Percentiles rank a stretch among this genome's conserved stretches.
These are phyloP conservation scores for Salix brachista DNA, from an alignment of 345 rosid species.

Conservation along the genomic window DNA sequence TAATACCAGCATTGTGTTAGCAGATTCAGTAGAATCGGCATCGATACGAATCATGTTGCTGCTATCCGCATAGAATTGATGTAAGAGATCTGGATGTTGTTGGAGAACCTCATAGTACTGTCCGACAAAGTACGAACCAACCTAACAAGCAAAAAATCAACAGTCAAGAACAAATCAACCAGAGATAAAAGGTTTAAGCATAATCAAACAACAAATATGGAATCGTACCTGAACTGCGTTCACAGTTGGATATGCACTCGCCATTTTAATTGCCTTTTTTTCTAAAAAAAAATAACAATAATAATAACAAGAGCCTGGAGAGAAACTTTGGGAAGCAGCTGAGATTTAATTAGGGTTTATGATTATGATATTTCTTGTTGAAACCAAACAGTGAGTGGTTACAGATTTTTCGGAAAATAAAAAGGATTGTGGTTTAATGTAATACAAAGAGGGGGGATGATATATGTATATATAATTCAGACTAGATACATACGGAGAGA, in stretches of 20 bases:
- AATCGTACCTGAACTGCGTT: constrained; percentile 48
- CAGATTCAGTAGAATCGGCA: constrained; percentile 64
- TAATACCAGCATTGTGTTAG: constrained; percentile 67
- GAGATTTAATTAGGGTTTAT: constrained; percentile 13
- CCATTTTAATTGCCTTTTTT: constrained; percentile 31
- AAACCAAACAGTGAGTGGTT: too few species aligned
- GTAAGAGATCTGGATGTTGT: constrained; percentile 79
- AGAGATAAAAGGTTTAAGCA: too few species aligned
- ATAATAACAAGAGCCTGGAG: too few species aligned
- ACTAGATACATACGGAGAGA: too few species aligned
- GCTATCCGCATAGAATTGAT: constrained; percentile 73
- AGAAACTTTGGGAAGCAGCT: background rate
- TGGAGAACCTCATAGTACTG: constrained; percentile 86
- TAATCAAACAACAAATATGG: background rate
- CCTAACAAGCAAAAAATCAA: constrained; percentile 33
- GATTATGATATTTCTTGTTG: background rate
- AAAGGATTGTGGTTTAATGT: too few species aligned
- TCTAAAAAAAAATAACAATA: too few species aligned
- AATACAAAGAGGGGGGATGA: too few species aligned
- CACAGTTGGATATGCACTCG: constrained; percentile 48
- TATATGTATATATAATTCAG: too few species aligned
- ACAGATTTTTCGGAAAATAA: too few species aligned
- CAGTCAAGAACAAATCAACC: background rate
- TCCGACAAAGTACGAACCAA: constrained; percentile 90
- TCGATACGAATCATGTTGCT: constrained; percentile 76